Percentiles rank a stretch among this genome's conserved stretches.
Conservation (phyloP, 805 yeast genomes). For the Monosporozyma yasuniensis region DNA sequence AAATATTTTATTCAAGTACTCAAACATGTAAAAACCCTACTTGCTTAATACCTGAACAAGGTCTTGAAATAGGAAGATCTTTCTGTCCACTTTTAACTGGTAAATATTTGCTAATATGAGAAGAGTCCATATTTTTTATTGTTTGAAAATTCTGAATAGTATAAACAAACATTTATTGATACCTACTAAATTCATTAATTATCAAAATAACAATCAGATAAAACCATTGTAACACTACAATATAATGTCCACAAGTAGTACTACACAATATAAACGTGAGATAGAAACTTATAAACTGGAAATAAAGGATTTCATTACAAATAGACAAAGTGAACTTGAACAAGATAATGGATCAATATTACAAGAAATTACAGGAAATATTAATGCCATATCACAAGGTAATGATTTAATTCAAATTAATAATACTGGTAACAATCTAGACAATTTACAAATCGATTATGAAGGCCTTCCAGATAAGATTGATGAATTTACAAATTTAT, state of each 20-base stretch:
- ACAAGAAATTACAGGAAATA: background rate
- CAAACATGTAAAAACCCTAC: too few relatives aligned
- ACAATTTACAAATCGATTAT: conserved; percentile 12
- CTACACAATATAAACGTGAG: background rate
- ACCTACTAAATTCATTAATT: too few relatives aligned
- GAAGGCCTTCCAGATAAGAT: conserved; percentile 12
- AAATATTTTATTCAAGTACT: too few relatives aligned
- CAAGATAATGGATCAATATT: background rate
- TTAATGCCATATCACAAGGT: background rate
- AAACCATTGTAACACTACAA: too few relatives aligned
- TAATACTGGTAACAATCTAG: background rate
- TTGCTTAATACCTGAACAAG: too few relatives aligned
- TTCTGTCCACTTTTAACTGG: too few relatives aligned
- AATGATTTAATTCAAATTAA: background rate
- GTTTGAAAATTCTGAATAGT: too few relatives aligned
- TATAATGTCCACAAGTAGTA: background rate
- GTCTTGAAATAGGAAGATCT: too few relatives aligned
- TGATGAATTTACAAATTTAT: conserved; percentile 15
- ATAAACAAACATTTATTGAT: too few relatives aligned
- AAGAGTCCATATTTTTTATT: too few relatives aligned
- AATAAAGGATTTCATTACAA: background rate
- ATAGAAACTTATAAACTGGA: background rate
- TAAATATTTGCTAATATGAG: too few relatives aligned
- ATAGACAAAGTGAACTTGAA: background rate
- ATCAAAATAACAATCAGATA: too few relatives aligned